Evolutionary conservation across 108 stramenopile genomes (phyloP), one percentile per base, ranked within the genome.

Genomic region (Hondaea fermentalgiana): DNA sequence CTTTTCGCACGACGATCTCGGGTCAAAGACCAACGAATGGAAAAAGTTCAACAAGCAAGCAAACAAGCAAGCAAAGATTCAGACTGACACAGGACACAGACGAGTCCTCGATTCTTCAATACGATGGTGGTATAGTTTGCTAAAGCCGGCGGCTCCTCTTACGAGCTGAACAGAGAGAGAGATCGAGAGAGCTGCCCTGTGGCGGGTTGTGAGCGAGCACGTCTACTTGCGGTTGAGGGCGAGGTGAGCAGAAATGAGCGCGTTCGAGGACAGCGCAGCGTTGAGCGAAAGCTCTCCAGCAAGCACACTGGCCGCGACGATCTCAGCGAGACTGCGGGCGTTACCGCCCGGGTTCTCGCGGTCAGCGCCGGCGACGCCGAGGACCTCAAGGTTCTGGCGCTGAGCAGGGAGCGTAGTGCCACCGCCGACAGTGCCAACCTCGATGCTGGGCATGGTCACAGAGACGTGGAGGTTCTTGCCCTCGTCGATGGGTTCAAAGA

Each of bases 371-470:
- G 95, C 93, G 89, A 95, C 95, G 87, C 97, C 97, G 72, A 98
- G 95, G n/a, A 95, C 94, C 89, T 97, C 92, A 53, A 99, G 95
- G 92, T 97, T 98, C 29, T 97, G 96, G 23, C 95, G 88, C 94
- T 99, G 98, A 19, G 98, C 98, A 5, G 96, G 95, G 44, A 99
- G 92, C 55, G 96, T 92, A 57, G 98, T 99, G 49, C 98, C 98
- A 17, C 98, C 98, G 45, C 98, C 98, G 72, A 99, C 98, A 44
- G 98, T 98, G 57, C 98, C 98, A 44, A 98, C 98, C 95, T 99
- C 98, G 42, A 99, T 96, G 83, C 95, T 96, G 10, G 98, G 98
- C 98, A 99, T 99, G 88, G 98, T 99, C 88, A 97, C 97, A 83
- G 95, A 92, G 59, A 91, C 92, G 47, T 91, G 87, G 29, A 58